Base-by-base conservation (phyloP, 306 rosid genomes). In the Calophaca sinica region DNA sequence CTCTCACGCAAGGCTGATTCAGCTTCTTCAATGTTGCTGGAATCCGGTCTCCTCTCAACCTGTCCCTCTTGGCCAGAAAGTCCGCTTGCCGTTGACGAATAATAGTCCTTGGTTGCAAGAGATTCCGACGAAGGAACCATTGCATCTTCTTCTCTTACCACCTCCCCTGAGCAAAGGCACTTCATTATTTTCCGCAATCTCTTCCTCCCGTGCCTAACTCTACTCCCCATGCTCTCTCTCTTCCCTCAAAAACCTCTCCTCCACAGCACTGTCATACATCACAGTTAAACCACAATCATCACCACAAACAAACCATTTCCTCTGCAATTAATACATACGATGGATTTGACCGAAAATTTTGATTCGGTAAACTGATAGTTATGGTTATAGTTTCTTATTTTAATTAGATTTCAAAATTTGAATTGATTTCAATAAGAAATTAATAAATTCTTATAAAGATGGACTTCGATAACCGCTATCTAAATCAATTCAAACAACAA, bases 1-100 rank as follows among this genome's bases (percentile, higher is more conserved):
- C 86, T 90, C 87, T 90, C 96, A 4, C 92, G 89, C 74, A 91
- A 86, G 5, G 96, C 88, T 39, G 86, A 87, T 75, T 91, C 97
- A 7, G 93, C 96, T 86, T 94, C 96, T 69, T 87, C 93, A 3
- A 94, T 81, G 59, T 87, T 91, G 7, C 93, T 86, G 14, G 87
- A 72, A 63, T 86, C 89, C 2, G 72, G 79, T 60, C 82, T 89
- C 79, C 84, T 79, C 71, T 61, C 75, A 33, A 61, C 46, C 59
- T 72, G 90, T 31, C 79, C 81, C 44, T 73, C 85, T 33, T 26
- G 74, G 0, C 84, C 82, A 8, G 89, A 85, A 75, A 26, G 20
- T 20, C 77, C 88, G 7, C 85, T 85, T 2, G 61, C 80, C 0
- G 84, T 80, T n/a, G 75, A 67, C 1, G 85, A 80, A 74, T 68